Evolutionary conservation across 2,329 filamentous ascomycete species (phyloP), one percentile per base, ranked within the genome.

Genomic region (Hymenotorrendiella dingleyae): DNA sequence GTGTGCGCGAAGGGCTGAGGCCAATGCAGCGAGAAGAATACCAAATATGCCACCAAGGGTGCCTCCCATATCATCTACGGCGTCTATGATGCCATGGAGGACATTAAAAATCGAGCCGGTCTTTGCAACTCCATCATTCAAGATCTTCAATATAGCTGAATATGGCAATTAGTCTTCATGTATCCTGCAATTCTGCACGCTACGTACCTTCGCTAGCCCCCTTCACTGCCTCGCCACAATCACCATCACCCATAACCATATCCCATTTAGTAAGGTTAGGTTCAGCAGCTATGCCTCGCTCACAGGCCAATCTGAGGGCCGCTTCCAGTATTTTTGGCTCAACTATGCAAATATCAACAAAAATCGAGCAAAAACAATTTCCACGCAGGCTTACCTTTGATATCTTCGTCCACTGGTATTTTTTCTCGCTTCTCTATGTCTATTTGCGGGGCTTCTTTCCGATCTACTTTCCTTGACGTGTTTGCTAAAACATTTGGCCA

Each of bases 201-300:
- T n/a, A 27, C n/a, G 16, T 37, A 48, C 51, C 47, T 48, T 53
- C 50, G 12, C 49, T 47, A 17, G 54, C 49, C 9, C 48, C 53
- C 39, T 60, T 56, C 0, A 62, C 58, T 11, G 57, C 59, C 38
- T 64, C 60, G 8, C 60, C 60, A 37, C 59, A 62, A 42, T 62
- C 60, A 8, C 60, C 60, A 49, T 63, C 60, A 6, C 60, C 60
- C 42, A 63, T 54, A 4, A 60, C 38, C 26, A 58, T 60, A 54
- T 77, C 74, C 54, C 69, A 77, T 33, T 64, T 68, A 2, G 74
- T 78, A 42, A 77, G 64, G 34, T 72, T 67, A 6, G 72, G 70
- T 50, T 78, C 74, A 2, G 61, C 56, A 8, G 54, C 58, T 23
- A 66, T 65, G 2, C 61, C 62, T 8, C 64, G 52, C 19, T 63